These are phyloP conservation scores for Pythium insidiosum DNA, from an alignment of 352 stramenopile species.

Conservation along the genomic window DNA sequence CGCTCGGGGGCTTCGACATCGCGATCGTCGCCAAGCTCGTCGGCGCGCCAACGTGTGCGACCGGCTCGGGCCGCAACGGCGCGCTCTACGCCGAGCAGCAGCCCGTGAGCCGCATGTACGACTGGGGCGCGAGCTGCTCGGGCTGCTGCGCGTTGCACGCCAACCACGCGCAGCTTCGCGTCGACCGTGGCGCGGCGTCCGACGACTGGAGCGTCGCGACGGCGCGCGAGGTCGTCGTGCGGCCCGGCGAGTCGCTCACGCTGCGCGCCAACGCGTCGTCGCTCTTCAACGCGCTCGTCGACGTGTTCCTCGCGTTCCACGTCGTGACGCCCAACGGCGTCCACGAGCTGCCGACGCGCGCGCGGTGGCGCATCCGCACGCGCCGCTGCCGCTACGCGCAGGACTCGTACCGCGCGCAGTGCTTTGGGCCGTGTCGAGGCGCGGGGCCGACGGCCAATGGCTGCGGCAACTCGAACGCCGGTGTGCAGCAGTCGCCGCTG, in stretches of 20 bases:
- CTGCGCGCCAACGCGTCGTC: slow-evolving; percentile 30
- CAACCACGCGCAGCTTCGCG: slow-evolving; percentile 37
- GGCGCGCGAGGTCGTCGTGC: slow-evolving; percentile 29
- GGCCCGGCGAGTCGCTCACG: slow-evolving; percentile 38
- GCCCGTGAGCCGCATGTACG: slow-evolving; percentile 30
- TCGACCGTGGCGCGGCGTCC: slow-evolving; percentile 22
- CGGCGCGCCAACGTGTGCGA: slow-evolving; percentile 47
- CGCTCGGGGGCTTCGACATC: slow-evolving; percentile 42
- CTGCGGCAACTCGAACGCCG: slow-evolving; percentile 52
- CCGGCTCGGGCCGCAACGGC: slow-evolving; percentile 36
- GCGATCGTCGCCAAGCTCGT: slow-evolving; percentile 62
- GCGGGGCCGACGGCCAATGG: slow-evolving; percentile 10
- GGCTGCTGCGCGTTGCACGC: slow-evolving; percentile 57
- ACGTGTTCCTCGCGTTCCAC: slow-evolving; percentile 70
- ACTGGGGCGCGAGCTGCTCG: slow-evolving; percentile 49
- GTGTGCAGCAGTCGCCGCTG: slow-evolving; percentile 27
- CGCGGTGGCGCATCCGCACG: slow-evolving; percentile 57
- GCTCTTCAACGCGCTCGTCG: slow-evolving; percentile 50
- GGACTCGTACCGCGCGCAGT: slow-evolving; percentile 34
- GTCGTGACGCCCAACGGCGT: slow-evolving; percentile 65
- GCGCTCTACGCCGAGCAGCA: slow-evolving; percentile 36
- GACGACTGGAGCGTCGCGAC: slow-evolving; percentile 24
- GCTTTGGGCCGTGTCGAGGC: slow-evolving; percentile 34
- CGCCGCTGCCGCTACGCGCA: slow-evolving; percentile 45
- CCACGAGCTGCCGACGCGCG: slow-evolving; percentile 34